Evolutionary conservation across 169 alveolate species (phyloP).

Genomic region (Cryptosporidium andersoni): DNA sequence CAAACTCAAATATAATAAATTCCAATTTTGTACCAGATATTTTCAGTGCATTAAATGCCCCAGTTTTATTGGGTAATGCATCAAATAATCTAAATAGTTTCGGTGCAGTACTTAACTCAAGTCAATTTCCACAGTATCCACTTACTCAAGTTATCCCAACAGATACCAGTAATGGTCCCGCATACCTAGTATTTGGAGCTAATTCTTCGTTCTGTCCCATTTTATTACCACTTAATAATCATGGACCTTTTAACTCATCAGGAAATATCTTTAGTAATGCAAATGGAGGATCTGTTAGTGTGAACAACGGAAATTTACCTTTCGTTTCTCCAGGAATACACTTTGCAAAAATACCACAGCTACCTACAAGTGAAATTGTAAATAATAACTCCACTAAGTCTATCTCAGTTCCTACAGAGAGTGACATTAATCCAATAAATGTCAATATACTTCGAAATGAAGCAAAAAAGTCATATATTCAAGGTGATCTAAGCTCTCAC

Average conservation of each 20-base stretch:
- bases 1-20: constrained; percentile 1
- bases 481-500: no score
- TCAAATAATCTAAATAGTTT: constrained; percentile 28
- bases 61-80: background rate
- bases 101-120: constrained; percentile 1
- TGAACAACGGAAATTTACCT: no score
- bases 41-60: constrained; percentile 14
- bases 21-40: constrained; percentile 13
- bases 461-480: no score
- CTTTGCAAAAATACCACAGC: no score
- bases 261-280: no score
- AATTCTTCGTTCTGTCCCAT: constrained; percentile 53
- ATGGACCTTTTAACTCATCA: constrained; percentile 23
- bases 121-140: constrained; percentile 25
- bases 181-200: constrained; percentile 7
- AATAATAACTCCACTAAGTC: no score
- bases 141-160: constrained; percentile 22
- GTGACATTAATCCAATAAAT: no score
- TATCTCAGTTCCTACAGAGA: no score
- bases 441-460: no score
- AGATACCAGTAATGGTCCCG: background rate
- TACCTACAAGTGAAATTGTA: no score
- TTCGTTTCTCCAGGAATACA: no score
- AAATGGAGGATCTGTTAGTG: no score
- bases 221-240: constrained; percentile 26